Evolutionary conservation across 2,329 filamentous ascomycete species (phyloP), one percentile per base, ranked within the genome.

Genomic region (Talaromyces sp.): DNA sequence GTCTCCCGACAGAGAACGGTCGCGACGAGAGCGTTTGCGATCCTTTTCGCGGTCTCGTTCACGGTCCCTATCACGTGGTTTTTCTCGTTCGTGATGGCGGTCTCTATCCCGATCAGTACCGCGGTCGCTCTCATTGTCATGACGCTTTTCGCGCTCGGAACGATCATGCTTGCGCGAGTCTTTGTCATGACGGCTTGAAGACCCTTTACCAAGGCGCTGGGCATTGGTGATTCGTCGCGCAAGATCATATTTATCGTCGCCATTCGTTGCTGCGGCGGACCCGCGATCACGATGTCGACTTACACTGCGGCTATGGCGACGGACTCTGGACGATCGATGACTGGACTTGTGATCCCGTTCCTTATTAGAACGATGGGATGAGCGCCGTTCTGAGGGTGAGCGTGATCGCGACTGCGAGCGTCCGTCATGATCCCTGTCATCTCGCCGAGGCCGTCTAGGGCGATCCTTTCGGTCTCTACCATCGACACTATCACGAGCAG

Each of bases 381-480:
- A 84, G 62, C 83, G 86, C 43, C 82, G 81, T 5, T 85, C 85
- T 2, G 90, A 91, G 65, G 89, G 82, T 0, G 87, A 87, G 56
- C 88, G 84, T 0, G 88, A 87, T 60, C 85, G 84, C 79, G 69
- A 82, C 35, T 19, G 56, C 72, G 68, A 81, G 69, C 19, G 63
- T 63, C 25, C 64, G 35, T 17, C 64, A 52, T 3, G 39, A 52
- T 59, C 59, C 82, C 80, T 19, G 84, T 84, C 57, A 84, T 82
- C 17, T 33, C 70, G 71, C 59, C 70, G 73, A 13, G 69, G 62
- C 1, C 62, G 64, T 62, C 64, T 41, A 45, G 61, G 63, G 13
- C 57, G 54, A 25, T 61, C 57, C n/a, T 54, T 65, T 37, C 57
- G 63, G 8, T 70, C 64, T 81, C 62, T 67, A 71, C 58, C 70